phyloP scores from a whole-genome alignment of 495 filamentous ascomycete species.

The Aspergillus sparsus region DNA sequence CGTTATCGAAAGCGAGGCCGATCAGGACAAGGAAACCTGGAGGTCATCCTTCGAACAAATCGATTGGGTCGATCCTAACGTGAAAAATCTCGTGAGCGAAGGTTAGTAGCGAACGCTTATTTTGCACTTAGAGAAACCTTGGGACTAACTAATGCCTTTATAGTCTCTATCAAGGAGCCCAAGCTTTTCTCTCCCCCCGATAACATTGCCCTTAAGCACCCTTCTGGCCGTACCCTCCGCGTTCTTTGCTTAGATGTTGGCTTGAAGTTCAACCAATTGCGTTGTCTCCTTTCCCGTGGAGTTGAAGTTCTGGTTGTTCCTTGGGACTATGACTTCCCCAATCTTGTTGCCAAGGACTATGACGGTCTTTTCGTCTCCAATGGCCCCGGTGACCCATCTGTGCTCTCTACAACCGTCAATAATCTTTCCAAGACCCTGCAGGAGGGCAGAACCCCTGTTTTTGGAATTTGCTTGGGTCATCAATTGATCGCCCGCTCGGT shows the following conservation, averaged over 20 bases:
- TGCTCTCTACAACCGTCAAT: constrained; percentile 71
- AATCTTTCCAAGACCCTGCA: constrained; percentile 71
- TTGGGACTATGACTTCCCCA: constrained; percentile 89
- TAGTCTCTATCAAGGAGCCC: constrained; percentile 84
- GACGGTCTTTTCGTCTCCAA: constrained; percentile 98
- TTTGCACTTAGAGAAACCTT: background rate
- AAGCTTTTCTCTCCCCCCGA: constrained; percentile 75
- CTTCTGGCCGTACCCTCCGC: constrained; percentile 79
- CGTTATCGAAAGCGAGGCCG: constrained; percentile 48
- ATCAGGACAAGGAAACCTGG: constrained; percentile 55
- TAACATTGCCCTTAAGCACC: constrained; percentile 70
- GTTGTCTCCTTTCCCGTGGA: constrained; percentile 87
- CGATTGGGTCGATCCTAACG: constrained; percentile 90
- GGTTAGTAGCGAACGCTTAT: constrained; percentile 59
- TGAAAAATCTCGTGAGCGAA: constrained; percentile 86
- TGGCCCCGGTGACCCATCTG: constrained; percentile 92
- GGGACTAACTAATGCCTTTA: constrained; percentile 7
- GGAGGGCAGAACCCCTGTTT: constrained; percentile 80
- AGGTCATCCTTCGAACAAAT: constrained; percentile 68
- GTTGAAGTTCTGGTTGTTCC: constrained; percentile 93
- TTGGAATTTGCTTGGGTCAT: constrained; percentile 96
- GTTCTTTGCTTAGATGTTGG: constrained; percentile 94
- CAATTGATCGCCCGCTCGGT: constrained; percentile 90
- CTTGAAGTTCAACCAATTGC: constrained; percentile 94
- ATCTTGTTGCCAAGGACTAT: constrained; percentile 73